Conservation (phyloP, 2,329 filamentous ascomycete genomes). For the Helotiales sp. region DNA sequence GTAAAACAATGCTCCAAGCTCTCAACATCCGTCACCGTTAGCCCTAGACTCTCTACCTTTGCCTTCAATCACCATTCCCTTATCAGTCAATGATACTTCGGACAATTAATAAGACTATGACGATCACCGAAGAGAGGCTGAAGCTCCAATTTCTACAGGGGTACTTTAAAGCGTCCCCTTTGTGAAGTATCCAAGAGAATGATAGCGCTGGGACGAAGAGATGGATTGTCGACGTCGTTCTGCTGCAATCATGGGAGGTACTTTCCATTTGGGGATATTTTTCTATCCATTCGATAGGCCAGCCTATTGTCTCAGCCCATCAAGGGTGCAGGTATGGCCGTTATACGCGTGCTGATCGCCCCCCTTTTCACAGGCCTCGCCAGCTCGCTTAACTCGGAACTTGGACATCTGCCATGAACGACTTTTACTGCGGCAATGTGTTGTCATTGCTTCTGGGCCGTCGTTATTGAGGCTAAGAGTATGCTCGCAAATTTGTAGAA, state of each 20-base stretch:
- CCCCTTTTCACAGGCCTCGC: not conserved
- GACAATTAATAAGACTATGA: slow-evolving; percentile 29
- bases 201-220: slow-evolving; percentile 35
- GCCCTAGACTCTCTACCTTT: not conserved
- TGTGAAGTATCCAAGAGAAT: slow-evolving; percentile 37
- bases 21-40: not conserved
- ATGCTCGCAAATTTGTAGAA: not conserved
- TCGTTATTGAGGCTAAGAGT: not conserved
- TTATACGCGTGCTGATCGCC: not conserved
- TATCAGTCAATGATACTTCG: slow-evolving; percentile 27
- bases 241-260: slow-evolving; percentile 38
- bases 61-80: not conserved
- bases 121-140: slow-evolving; percentile 37
- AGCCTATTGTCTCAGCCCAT: not conserved
- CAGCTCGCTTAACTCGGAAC: not conserved
- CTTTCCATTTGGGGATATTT: slow-evolving; percentile 30
- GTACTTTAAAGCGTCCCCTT: slow-evolving; percentile 35
- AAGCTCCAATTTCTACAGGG: slow-evolving; percentile 36
- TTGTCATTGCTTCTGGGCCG: not conserved
- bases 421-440: not conserved
- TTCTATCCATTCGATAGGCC: not conserved
- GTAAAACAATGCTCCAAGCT: not conserved
- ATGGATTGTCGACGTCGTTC: not conserved
- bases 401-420: not conserved
- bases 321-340: not conserved